Percentiles rank a stretch among this genome's conserved stretches.
Conservation (phyloP, 768 basidiomycete genomes). For the Pholiota conissans region DNA sequence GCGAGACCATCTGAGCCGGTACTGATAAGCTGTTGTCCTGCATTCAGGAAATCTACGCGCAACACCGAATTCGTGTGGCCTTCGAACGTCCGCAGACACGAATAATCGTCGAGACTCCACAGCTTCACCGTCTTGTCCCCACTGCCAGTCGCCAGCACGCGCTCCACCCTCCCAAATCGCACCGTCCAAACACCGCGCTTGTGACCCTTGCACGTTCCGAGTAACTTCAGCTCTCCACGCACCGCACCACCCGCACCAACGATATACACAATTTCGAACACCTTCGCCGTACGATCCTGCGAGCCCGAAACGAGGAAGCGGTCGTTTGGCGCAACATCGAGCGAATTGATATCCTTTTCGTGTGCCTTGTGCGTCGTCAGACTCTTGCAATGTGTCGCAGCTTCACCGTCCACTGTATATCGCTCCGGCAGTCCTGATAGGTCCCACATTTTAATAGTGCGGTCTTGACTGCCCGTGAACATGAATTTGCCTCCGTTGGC, state of each 20-base stretch:
- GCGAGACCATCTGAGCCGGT: constrained; percentile 93
- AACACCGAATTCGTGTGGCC: constrained; percentile 98
- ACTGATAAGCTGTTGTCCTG: constrained; percentile 84
- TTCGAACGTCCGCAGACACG: constrained; percentile 95
- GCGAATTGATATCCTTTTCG: constrained; percentile 97
- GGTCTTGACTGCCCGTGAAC: constrained; percentile 96
- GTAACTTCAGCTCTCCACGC: constrained; percentile 67
- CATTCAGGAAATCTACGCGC: constrained; percentile 85
- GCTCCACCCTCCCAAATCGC: constrained; percentile 80
- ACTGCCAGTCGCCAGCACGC: constrained; percentile 88
- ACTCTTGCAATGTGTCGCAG: constrained; percentile 61
- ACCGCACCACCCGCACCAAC: constrained; percentile 40
- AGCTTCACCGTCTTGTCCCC: constrained; percentile 94
- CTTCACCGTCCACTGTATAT: constrained; percentile 21
- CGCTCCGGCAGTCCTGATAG: constrained; percentile 48
- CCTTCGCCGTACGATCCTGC: constrained; percentile 92
- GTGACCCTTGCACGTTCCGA: constrained; percentile 94
- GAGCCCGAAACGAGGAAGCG: constrained; percentile 88
- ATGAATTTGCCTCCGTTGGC: constrained; percentile 56
- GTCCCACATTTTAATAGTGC: constrained; percentile 99
- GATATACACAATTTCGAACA: constrained; percentile 74
- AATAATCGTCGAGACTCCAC: constrained; percentile 93
- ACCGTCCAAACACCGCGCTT: constrained; percentile 97
- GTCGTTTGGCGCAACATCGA: constrained; percentile 92
- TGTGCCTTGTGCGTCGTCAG: constrained; percentile 88